phyloP scores from a whole-genome alignment of 345 rosid genomes.

The Arabidopsis thaliana region TAIR10.1 NC_003071.7:9253501-9254000 shows the following conservation, averaged over 20 bases:
- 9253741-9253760: conserved; percentile 58
- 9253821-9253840: conserved; percentile 47
- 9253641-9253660: conserved; percentile 4
- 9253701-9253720: conserved; percentile 93
- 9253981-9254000: too few species aligned
- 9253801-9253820: conserved; percentile 90
- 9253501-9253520: conserved; percentile 69
- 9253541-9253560: conserved; percentile 89
- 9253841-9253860: background rate
- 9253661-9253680: background rate
- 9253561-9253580: conserved; percentile 98
- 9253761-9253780: conserved; percentile 89
- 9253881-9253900: background rate
- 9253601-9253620: background rate
- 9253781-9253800: conserved; percentile 91
- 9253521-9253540: conserved; percentile 81
- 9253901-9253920: background rate
- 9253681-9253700: conserved; percentile 60
- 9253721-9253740: conserved; percentile 76
- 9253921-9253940: background rate
- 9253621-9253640: background rate
- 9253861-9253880: background rate
- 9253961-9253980: too few species aligned
- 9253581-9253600: conserved; percentile 53
- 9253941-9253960: background rate